A percentile compares a stretch with the other conserved stretches of the same genome.
phyloP scores from a whole-genome alignment of 2,329 filamentous ascomycete genomes.

The Raffaelea arxii region DNA sequence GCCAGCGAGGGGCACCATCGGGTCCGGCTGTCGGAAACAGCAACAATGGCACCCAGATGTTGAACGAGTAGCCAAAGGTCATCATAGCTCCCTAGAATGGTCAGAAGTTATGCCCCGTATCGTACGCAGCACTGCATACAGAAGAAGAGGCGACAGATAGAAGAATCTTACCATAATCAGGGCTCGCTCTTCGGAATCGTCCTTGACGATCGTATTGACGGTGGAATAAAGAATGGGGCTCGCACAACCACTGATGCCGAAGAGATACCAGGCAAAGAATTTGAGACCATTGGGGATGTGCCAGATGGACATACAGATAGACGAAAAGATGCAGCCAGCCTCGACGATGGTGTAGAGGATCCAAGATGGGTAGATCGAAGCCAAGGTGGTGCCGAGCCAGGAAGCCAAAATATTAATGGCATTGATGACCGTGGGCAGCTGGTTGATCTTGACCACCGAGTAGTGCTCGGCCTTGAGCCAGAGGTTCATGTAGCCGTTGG shows the following conservation, averaged over 20 bases:
- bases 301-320: constrained; percentile 37
- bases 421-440: constrained; percentile 36
- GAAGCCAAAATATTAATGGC: constrained; percentile 38
- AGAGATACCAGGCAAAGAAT: constrained; percentile 31
- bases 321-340: constrained; percentile 27
- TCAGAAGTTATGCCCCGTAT: background rate
- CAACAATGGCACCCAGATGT: constrained; percentile 34
- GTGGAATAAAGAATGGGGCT: constrained; percentile 33
- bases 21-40: constrained; percentile 30
- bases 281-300: constrained; percentile 37
- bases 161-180: constrained; percentile 20
- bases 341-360: constrained; percentile 33
- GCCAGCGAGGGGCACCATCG: constrained; percentile 34
- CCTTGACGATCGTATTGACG: constrained; percentile 30
- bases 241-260: constrained; percentile 26
- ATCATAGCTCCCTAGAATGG: constrained; percentile 29
- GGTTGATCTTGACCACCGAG: constrained; percentile 37
- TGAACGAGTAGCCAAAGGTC: constrained; percentile 34
- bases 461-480: constrained; percentile 41
- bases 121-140: background rate
- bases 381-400: constrained; percentile 38
- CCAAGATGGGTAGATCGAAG: constrained; percentile 40
- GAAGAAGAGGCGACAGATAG: background rate
- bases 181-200: constrained; percentile 29
- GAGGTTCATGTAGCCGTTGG: constrained; percentile 37